Base-by-base conservation (phyloP, 805 yeast species). In the baker's yeast (Saccharomyces cerevisiae) region DNA sequence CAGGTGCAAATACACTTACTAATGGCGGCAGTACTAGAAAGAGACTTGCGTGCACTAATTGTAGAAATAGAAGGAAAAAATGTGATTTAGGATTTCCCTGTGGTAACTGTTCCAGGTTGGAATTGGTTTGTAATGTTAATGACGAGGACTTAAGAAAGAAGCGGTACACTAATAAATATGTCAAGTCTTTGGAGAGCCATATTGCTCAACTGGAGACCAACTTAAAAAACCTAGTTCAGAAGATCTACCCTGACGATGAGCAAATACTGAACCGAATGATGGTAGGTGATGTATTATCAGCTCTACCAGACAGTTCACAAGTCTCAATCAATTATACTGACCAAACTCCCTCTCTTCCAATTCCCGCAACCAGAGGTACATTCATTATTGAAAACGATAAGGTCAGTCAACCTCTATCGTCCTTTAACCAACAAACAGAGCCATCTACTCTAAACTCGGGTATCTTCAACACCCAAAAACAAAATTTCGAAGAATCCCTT, bases 31-130 rank as follows among this genome's bases (percentile, higher is more conserved):
- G 56, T 32, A 61, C 58, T 10, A 65, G 57, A 49, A 67, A 65
- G 55, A 55, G 72, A 32, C 55, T 70, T 46, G 71, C 73, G 1
- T 70, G 73, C 53, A 59, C 69, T 5, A 68, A 63, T 51, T 70
- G 73, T 53, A 59, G 73, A 47, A 61, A 61, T 13, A 61, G 72
- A 53, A 61, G 73, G 56, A 77, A 79, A 56, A 78, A 76, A 61
- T 80, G 84, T 63, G 76, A 78, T 60, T 68, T 74, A 53, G 74
- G 72, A 6, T 70, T 63, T 51, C 84, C 84, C 1, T 80, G 84
- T 57, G 68, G 74, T 24, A 74, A 73, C 54, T 80, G 84, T 59
- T 64, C 66, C 14, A 73, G 73, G 53, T 65, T 75, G 4, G 70
- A 71, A 4, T 70, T 74, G 14, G 78, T 73, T 41, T 80, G 84